A percentile compares a stretch with the other conserved stretches of the same genome.
Conservation (phyloP, 2,329 filamentous ascomycete genomes). For the Neofusicoccum parvum region DNA sequence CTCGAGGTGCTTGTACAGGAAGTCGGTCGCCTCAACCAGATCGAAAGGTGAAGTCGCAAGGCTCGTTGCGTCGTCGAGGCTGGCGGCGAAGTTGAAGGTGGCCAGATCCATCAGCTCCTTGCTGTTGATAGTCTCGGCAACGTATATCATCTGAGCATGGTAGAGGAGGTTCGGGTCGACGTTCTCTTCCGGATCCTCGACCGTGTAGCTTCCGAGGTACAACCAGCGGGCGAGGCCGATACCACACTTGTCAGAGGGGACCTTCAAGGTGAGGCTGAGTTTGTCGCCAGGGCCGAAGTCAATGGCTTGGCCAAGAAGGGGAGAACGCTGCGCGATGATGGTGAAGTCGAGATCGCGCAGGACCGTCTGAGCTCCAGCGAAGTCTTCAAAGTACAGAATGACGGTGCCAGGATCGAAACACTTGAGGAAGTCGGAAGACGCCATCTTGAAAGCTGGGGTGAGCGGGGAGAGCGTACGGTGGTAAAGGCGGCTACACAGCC, state of each 20-base stretch:
- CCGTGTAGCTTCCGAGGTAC: constrained; percentile 42
- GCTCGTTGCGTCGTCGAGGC: constrained; percentile 43
- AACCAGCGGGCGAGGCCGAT: constrained; percentile 45
- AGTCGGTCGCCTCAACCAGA: constrained; percentile 43
- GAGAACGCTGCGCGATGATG: constrained; percentile 32
- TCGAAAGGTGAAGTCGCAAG: constrained; percentile 41
- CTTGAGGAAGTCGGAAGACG: constrained; percentile 22
- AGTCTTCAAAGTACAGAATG: constrained; percentile 36
- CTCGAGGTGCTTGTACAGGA: constrained; percentile 34
- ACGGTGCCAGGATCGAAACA: constrained; percentile 27
- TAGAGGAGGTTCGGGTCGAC: constrained; percentile 38
- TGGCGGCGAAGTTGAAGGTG: constrained; percentile 42
- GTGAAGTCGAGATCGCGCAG: constrained; percentile 41
- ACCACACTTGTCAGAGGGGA: constrained; percentile 35
- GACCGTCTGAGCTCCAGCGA: constrained; percentile 27
- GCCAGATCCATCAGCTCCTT: constrained; percentile 42
- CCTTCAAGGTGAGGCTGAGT: constrained; percentile 41
- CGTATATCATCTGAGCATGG: constrained; percentile 45
- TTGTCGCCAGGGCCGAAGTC: constrained; percentile 35
- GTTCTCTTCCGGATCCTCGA: background rate
- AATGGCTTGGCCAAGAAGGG: constrained; percentile 44
- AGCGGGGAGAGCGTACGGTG: background rate
- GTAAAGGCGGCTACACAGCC: too few species aligned
- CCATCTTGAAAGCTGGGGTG: background rate
- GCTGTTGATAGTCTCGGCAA: constrained; percentile 45